Conservation (phyloP, 106 monocot species). For the Platanthera zijinensis region DNA sequence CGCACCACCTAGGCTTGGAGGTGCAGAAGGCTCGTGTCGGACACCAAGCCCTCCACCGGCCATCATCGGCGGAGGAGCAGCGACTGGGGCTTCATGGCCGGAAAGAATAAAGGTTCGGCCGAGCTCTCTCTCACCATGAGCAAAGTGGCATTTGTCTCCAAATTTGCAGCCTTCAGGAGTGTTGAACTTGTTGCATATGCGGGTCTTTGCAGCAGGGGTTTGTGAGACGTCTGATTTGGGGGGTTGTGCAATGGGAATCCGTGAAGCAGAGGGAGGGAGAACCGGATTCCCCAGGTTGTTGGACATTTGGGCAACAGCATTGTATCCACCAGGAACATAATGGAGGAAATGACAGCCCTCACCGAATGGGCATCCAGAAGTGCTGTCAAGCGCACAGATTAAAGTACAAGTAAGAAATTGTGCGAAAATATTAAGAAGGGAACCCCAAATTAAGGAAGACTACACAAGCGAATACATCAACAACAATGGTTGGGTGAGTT, state of each 20-base stretch:
- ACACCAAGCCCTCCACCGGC: conserved; percentile 12
- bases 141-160: conserved; percentile 44
- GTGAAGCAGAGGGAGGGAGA: conserved; percentile 14
- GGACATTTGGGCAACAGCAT: conserved; percentile 45
- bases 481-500: not conserved
- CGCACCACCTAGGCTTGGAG: conserved; percentile 12
- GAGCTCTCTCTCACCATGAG: conserved; percentile 40
- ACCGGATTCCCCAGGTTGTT: conserved; percentile 33
- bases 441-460: not conserved
- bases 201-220: conserved; percentile 18
- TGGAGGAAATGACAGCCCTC: conserved; percentile 73
- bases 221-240: conserved; percentile 7
- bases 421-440: not conserved
- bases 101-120: conserved; percentile 22
- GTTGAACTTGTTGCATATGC: conserved; percentile 37
- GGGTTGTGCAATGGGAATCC: conserved; percentile 4
- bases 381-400: conserved; percentile 29
- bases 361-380: conserved; percentile 70
- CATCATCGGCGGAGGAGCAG: conserved; percentile 1
- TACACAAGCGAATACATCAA: not conserved
- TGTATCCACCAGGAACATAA: conserved; percentile 58
- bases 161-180: conserved; percentile 46
- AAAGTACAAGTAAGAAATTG: not conserved
- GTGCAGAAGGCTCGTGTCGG: conserved; percentile 14
- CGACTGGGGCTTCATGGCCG: conserved; percentile 13